Conservation (phyloP, 73 alveolate species). For the Tetrahymena borealis region DNA sequence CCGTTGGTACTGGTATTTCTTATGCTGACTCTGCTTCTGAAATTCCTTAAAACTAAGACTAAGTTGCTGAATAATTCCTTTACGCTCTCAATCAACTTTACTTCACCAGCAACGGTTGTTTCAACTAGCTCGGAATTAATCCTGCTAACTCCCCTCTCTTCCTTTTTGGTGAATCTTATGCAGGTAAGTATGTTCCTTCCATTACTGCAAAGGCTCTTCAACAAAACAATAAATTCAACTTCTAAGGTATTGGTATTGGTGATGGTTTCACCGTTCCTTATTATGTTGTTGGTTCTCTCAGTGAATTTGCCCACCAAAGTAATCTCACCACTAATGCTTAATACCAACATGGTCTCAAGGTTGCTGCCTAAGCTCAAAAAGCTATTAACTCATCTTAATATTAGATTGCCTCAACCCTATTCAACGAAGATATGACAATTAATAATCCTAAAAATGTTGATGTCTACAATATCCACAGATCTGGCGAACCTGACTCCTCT, state of each 20-base stretch:
- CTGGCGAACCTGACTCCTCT: not conserved
- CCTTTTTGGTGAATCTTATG: slow-evolving; percentile 90
- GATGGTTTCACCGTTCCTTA: slow-evolving; percentile 1
- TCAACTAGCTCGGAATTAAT: not conserved
- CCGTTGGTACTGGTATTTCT: slow-evolving; percentile 29
- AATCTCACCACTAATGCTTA: not conserved
- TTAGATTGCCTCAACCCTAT: not conserved
- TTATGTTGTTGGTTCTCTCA: not conserved
- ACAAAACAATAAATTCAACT: not conserved
- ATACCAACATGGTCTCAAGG: not conserved
- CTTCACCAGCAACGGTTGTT: not conserved
- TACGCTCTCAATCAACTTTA: slow-evolving; percentile 11
- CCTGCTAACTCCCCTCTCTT: slow-evolving; percentile 36
- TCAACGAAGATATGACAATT: not conserved
- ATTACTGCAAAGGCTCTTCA: not conserved
- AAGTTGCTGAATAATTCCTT: slow-evolving; percentile 5
- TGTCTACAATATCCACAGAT: not conserved
- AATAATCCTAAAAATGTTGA: not conserved
- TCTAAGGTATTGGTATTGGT: not conserved
- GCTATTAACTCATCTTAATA: not conserved
- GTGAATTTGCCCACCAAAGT: not conserved
- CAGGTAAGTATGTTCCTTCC: slow-evolving; percentile 93
- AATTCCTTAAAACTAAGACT: slow-evolving; percentile 12
- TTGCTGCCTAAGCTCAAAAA: not conserved
- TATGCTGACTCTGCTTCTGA: not conserved